phyloP scores from a whole-genome alignment of 169 alveolate genomes.

The Fabrea salina region DNA sequence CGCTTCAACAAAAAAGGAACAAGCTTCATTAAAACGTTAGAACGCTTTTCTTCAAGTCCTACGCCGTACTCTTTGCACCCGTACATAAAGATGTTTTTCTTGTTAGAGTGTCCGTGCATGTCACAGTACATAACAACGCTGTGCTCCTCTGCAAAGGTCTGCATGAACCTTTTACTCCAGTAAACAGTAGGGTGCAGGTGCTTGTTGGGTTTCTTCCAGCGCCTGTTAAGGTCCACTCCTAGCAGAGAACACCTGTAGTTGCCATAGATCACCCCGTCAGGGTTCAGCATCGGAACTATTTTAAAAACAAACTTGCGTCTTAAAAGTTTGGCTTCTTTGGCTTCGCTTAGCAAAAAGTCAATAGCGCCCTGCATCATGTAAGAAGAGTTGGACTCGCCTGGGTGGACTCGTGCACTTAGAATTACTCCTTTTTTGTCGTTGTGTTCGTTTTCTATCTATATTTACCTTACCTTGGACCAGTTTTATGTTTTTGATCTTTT shows the following conservation, averaged over 20 bases:
- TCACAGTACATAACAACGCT: conserved; percentile 84
- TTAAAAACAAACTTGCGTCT: conserved; percentile 81
- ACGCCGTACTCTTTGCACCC: conserved; percentile 37
- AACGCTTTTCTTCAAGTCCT: not conserved
- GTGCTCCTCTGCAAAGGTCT: conserved; percentile 62
- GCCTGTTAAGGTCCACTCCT: conserved; percentile 85
- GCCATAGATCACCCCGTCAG: conserved; percentile 90
- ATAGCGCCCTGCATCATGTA: conserved; percentile 77
- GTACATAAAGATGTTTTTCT: conserved; percentile 85
- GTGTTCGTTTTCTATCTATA: conserved; percentile 18
- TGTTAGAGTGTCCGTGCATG: conserved; percentile 91
- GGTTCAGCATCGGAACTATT: conserved; percentile 88
- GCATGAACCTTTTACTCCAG: conserved; percentile 64
- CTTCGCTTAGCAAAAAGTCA: conserved; percentile 68
- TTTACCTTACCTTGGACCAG: too few species aligned
- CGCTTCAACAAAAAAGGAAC: conserved; percentile 6
- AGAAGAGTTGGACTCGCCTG: conserved; percentile 85
- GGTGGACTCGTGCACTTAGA: conserved; percentile 85
- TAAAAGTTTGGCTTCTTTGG: conserved; percentile 56
- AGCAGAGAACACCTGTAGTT: conserved; percentile 82
- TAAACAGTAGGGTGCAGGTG: conserved; percentile 77
- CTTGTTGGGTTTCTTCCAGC: conserved; percentile 75
- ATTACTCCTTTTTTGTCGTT: conserved; percentile 49
- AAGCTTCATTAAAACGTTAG: not conserved
- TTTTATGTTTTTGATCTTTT: not conserved